These are phyloP conservation scores for Aspergillus bombycis DNA, from an alignment of 2,329 filamentous ascomycete species.

Conservation along the genomic window DNA sequence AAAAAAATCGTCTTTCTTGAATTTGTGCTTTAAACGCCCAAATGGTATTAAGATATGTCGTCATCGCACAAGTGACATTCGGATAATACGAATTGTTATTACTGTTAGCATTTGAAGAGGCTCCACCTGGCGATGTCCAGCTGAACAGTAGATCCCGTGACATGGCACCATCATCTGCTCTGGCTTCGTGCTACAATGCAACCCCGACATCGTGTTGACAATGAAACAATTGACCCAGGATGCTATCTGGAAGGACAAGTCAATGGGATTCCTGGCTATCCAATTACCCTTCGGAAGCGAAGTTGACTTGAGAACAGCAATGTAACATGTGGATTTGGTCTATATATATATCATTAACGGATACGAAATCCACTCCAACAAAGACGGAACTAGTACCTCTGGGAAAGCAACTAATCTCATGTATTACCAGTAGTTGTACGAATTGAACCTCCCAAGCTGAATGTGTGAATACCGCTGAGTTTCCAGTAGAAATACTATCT, in stretches of 20 bases:
- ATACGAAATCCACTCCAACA: no score
- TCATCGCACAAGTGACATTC: neutral
- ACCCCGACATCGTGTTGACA: neutral
- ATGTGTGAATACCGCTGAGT: neutral
- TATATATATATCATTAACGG: no score
- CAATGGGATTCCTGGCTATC: neutral
- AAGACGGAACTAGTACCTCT: no score
- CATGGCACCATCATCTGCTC: neutral
- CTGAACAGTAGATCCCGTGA: neutral
- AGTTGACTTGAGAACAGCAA: no score
- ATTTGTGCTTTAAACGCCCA: neutral
- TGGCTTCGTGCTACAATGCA: no score
- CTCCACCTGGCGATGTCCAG: neutral
- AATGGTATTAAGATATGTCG: neutral
- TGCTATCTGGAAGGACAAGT: neutral
- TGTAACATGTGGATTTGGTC: no score
- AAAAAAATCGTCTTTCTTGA: neutral
- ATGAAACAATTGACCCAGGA: neutral
- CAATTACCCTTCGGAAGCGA: neutral
- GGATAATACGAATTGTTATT: neutral
- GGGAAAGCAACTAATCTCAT: no score
- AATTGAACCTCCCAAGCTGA: no score
- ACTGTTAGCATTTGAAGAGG: neutral
- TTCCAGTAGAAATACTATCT: neutral
- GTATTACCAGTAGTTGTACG: no score